These are phyloP conservation scores for Cicer chorassanicum DNA, from an alignment of 306 rosid genomes.

Conservation along the genomic window DNA sequence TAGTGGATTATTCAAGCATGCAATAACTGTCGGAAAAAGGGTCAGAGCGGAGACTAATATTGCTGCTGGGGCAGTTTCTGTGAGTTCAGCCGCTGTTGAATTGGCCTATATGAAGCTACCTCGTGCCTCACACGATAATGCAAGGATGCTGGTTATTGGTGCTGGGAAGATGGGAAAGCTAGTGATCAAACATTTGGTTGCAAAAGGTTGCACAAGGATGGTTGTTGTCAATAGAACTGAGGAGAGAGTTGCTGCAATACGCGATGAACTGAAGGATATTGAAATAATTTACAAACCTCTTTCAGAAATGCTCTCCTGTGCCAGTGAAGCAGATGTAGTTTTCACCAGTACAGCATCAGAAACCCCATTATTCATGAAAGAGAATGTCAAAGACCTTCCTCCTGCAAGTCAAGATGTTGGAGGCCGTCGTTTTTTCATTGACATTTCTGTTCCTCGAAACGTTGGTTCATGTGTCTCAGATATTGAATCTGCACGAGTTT, in stretches of 20 bases:
- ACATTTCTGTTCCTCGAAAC: slow-evolving; percentile 93
- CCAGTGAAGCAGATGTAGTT: slow-evolving; percentile 79
- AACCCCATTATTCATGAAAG: slow-evolving; percentile 78
- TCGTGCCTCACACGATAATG: slow-evolving; percentile 62
- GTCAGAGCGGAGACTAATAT: slow-evolving; percentile 96
- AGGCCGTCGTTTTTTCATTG: slow-evolving; percentile 73
- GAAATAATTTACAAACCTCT: slow-evolving; percentile 92
- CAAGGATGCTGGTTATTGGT: slow-evolving; percentile 85
- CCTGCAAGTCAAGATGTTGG: slow-evolving; percentile 72
- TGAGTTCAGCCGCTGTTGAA: slow-evolving; percentile 97
- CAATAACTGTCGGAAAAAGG: slow-evolving; percentile 95
- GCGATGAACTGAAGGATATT: slow-evolving; percentile 68
- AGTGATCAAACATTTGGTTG: slow-evolving; percentile 91
- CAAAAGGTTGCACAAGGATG: slow-evolving; percentile 89
- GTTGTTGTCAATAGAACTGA: slow-evolving; percentile 90
- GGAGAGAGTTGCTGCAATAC: slow-evolving; percentile 81
- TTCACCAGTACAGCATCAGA: slow-evolving; percentile 97
- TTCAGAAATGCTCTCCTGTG: slow-evolving; percentile 74
- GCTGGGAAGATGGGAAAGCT: slow-evolving; percentile 99
- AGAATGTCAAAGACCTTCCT: slow-evolving; percentile 73
- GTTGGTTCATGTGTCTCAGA: slow-evolving; percentile 88
- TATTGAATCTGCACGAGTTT: slow-evolving; percentile 61
- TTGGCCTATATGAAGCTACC: slow-evolving; percentile 94
- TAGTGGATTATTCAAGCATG: slow-evolving; percentile 96
- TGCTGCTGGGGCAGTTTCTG: slow-evolving; percentile 98